Conservation (phyloP, 371 early-diverging fungal species). For the Amoeboaphelidium protococcarum region DNA sequence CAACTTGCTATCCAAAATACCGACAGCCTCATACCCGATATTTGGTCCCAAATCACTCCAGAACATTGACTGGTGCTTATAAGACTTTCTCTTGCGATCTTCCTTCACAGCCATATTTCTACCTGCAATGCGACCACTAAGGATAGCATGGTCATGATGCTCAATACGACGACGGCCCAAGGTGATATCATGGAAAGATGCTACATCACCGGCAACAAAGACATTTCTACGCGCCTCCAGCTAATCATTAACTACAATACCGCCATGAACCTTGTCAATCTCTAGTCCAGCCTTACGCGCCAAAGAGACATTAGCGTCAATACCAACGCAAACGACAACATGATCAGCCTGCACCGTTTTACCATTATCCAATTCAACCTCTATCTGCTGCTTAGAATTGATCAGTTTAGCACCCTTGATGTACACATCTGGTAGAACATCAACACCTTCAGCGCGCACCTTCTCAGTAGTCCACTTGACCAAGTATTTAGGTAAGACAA, state of each 20-base stretch:
- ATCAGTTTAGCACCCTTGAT: too few relatives aligned
- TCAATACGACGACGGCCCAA: conserved; percentile 47
- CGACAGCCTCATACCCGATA: conserved; percentile 44
- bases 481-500: conserved; percentile 38
- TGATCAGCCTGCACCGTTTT: conserved; percentile 25
- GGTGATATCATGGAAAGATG: conserved; percentile 39
- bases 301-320: conserved; percentile 33
- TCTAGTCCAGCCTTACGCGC: conserved; percentile 38
- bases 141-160: conserved; percentile 34
- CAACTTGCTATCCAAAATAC: conserved; percentile 30
- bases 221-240: conserved; percentile 40
- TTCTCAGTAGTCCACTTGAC: conserved; percentile 35
- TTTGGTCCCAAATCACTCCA: conserved; percentile 43
- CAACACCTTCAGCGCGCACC: conserved; percentile 12
- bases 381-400: not conserved
- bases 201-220: conserved; percentile 45
- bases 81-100: too few relatives aligned
- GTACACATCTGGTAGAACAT: not conserved
- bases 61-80: conserved; percentile 45
- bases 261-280: conserved; percentile 30
- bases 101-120: conserved; percentile 30
- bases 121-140: conserved; percentile 38
- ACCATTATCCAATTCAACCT: conserved; percentile 17
- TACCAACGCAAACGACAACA: conserved; percentile 40
- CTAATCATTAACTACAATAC: conserved; percentile 47